These are phyloP conservation scores for Cercospora brassicicola DNA, from an alignment of 2,329 filamentous ascomycete genomes.

Conservation along the genomic window DNA sequence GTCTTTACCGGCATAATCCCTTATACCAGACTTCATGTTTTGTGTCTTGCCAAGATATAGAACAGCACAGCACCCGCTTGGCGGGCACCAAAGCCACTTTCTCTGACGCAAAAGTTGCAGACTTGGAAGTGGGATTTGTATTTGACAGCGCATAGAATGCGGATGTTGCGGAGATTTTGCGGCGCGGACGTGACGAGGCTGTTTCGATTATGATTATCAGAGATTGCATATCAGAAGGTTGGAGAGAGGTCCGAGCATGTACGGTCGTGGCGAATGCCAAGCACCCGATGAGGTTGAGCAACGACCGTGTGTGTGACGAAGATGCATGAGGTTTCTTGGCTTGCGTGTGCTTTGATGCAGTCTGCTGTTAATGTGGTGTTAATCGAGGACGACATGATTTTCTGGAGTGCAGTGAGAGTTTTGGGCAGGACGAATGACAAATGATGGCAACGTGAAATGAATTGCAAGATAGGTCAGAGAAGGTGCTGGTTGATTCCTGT, in stretches of 20 bases:
- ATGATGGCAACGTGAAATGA: neutral
- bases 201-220: neutral
- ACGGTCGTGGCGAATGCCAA: neutral
- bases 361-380: neutral
- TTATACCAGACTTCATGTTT: neutral
- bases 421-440: neutral
- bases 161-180: neutral
- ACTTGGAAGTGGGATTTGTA: neutral
- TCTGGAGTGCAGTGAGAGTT: too few relatives aligned
- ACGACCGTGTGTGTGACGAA: neutral
- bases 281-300: neutral
- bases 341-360: neutral
- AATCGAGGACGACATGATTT: neutral
- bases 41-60: neutral
- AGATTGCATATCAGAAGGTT: neutral
- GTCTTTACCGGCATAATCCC: neutral
- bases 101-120: neutral
- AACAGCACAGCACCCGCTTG: slow-evolving; percentile 7
- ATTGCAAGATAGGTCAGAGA: neutral
- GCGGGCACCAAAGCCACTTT: neutral
- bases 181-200: too few relatives aligned
- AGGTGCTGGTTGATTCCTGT: neutral
- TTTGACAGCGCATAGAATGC: neutral
- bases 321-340: neutral
- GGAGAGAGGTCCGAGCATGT: neutral